These are phyloP conservation scores for Jaminaea rosea DNA, from an alignment of 1,284 basidiomycete genomes.

Conservation along the genomic window DNA sequence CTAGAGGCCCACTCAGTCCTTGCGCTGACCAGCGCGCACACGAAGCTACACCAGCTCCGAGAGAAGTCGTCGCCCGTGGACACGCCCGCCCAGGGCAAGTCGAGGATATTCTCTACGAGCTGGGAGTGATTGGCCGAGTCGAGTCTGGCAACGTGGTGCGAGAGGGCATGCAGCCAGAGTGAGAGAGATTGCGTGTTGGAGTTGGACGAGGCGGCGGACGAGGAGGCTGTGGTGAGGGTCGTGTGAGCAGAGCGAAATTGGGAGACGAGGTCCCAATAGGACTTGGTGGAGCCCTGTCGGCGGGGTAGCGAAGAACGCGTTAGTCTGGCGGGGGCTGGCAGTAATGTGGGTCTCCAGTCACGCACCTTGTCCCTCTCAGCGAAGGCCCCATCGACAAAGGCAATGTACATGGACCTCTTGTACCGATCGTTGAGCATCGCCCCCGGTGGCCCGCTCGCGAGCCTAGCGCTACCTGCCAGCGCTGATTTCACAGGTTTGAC, in stretches of 20 bases:
- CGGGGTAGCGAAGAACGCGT: not conserved
- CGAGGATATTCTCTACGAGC: slow-evolving; percentile 77
- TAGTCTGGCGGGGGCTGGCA: not conserved
- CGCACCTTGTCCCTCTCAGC: slow-evolving; percentile 63
- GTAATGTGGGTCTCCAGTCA: slow-evolving; percentile 2
- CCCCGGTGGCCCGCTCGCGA: not conserved
- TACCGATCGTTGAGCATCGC: slow-evolving; percentile 3
- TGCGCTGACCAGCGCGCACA: slow-evolving; percentile 86
- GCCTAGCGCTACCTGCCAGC: not conserved
- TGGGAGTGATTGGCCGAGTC: slow-evolving; percentile 65
- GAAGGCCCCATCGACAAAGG: slow-evolving; percentile 72
- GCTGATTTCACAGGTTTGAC: not conserved
- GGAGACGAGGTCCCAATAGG: slow-evolving; percentile 53
- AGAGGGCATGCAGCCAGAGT: slow-evolving; percentile 50
- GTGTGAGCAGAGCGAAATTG: slow-evolving; percentile 49
- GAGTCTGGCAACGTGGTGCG: slow-evolving; percentile 58
- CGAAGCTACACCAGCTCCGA: slow-evolving; percentile 56
- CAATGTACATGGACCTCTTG: slow-evolving; percentile 64
- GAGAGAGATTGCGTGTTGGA: slow-evolving; percentile 31
- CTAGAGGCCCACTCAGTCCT: slow-evolving; percentile 80
- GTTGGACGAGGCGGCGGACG: slow-evolving; percentile 1
- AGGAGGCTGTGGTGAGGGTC: slow-evolving; percentile 11
- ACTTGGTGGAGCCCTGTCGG: slow-evolving; percentile 17
- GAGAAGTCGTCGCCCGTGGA: slow-evolving; percentile 54
- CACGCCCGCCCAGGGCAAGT: slow-evolving; percentile 82